Percentiles rank a stretch among this genome's conserved stretches.
Evolutionary conservation across 495 filamentous ascomycete genomes (phyloP).

Genomic region (Lasiosphaeris hirsuta): DNA sequence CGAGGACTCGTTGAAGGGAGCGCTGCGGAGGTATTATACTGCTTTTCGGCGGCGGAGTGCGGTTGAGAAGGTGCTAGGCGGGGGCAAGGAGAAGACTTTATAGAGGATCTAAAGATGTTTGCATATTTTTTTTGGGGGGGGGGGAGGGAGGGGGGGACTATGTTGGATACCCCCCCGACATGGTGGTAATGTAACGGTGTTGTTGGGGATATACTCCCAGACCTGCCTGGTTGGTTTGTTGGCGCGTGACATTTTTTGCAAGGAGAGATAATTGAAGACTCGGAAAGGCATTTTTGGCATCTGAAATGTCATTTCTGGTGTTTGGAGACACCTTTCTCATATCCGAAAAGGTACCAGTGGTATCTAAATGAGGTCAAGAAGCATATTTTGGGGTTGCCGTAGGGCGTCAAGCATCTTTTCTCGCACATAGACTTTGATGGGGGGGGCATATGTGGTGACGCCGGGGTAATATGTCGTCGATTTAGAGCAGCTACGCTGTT

Average conservation of each 20-base stretch:
- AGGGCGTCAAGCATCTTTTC: no score
- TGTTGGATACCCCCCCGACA: not conserved
- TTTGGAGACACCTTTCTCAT: no score
- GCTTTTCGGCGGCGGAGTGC: constrained; percentile 49
- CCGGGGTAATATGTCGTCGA: not conserved
- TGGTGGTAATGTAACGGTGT: not conserved
- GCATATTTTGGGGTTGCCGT: no score
- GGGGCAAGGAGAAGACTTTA: not conserved
- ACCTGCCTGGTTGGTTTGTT: no score
- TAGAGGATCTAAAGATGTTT: not conserved
- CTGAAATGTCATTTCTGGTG: no score
- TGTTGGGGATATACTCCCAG: not conserved
- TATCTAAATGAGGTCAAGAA: no score
- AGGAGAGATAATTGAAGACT: no score
- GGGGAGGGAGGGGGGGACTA: not conserved
- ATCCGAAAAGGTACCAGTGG: no score
- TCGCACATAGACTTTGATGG: no score
- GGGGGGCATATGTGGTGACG: not conserved
- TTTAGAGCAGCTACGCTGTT: not conserved
- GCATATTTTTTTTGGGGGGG: not conserved
- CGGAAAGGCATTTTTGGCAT: no score
- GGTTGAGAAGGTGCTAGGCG: constrained; percentile 43
- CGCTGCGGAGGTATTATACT: constrained; percentile 51
- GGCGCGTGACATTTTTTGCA: no score
- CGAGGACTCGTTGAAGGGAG: constrained; percentile 21